Evolutionary conservation across 805 yeast genomes (phyloP), one percentile per base, ranked within the genome.

Genomic region (Cyberlindnera meyerae): DNA sequence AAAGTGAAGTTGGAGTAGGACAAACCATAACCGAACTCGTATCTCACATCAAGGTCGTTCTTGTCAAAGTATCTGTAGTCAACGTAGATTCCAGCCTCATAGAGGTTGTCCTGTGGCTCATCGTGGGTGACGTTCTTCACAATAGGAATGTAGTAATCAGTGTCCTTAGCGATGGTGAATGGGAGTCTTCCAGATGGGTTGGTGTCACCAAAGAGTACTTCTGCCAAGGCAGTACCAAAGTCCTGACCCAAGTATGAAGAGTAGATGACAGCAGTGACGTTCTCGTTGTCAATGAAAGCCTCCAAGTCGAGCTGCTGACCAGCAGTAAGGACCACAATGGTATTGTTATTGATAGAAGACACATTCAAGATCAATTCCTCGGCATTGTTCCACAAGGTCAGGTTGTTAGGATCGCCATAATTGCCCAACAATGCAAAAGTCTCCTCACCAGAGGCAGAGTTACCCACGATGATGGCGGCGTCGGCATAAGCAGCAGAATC

Each of bases 141-240:
- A 7, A 71, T 49, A 18, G 74, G 71, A 14, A 68, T 67, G 44
- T 75, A 66, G 49, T 51, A 75, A 37, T 38, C 44, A 34, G 58
- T 59, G 42, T 70, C 65, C 45, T 63, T 70, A 17, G 82, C 79
- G 39, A 77, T 64, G 8, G 82, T 74, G 49, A 75, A 75, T 4
- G 82, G 81, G 26, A 77, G 61, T 38, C 66, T 66, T 9, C 82
- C 82, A 11, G 78, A 70, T 8, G 82, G 82, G 40, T 69, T 69
- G 15, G 56, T 63, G 28, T 70, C 76, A 1, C 82, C 82, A 52
- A 71, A 77, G 18, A 77, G 46, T 1, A 75, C 65, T 29, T 72
- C 75, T 5, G 77, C 74, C 14, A 77, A 48, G 2, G 80, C 78
- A 37, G 65, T 60, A 8, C 82, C 82, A 28, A 65, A 64, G 47